A percentile compares a stretch with the other conserved stretches of the same genome.
Evolutionary conservation across 345 rosid genomes (phyloP).

Genomic region (Euphorbia pulcherrima): DNA sequence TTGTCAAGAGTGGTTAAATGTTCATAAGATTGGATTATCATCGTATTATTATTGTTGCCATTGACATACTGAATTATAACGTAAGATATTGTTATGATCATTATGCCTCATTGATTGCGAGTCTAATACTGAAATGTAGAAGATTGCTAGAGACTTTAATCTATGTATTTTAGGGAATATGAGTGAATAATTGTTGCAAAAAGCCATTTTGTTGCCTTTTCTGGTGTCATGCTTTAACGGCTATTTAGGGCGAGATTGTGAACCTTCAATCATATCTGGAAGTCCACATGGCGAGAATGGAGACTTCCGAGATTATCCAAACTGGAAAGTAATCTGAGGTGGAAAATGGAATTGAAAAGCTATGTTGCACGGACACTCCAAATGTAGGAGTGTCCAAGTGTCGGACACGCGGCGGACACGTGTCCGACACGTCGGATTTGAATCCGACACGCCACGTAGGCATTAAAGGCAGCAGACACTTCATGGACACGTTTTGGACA

Average conservation of each 20-base stretch:
- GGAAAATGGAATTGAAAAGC: neutral
- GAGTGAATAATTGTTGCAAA: neutral
- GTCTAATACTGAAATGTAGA: neutral
- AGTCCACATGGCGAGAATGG: slow-evolving; percentile 17
- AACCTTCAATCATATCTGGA: neutral
- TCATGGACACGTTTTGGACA: no score
- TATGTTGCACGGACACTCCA: no score
- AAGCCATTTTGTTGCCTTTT: neutral
- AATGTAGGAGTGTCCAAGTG: no score
- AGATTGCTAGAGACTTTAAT: neutral
- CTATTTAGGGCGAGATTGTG: neutral
- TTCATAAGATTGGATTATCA: neutral
- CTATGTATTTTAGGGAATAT: neutral
- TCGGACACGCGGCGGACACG: no score
- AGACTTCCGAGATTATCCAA: slow-evolving; percentile 14
- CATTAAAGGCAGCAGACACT: no score
- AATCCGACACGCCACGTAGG: no score
- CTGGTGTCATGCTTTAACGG: neutral
- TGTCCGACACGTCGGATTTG: no score
- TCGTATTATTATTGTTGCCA: neutral
- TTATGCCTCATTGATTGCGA: no score
- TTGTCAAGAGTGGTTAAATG: neutral
- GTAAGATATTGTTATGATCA: slow-evolving; percentile 4
- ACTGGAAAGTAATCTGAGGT: slow-evolving; percentile 8
- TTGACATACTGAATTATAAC: neutral